A percentile compares a stretch with the other conserved stretches of the same genome.
These are phyloP conservation scores for Eutrema japonicum DNA, from an alignment of 345 rosid species.

Conservation along the genomic window DNA sequence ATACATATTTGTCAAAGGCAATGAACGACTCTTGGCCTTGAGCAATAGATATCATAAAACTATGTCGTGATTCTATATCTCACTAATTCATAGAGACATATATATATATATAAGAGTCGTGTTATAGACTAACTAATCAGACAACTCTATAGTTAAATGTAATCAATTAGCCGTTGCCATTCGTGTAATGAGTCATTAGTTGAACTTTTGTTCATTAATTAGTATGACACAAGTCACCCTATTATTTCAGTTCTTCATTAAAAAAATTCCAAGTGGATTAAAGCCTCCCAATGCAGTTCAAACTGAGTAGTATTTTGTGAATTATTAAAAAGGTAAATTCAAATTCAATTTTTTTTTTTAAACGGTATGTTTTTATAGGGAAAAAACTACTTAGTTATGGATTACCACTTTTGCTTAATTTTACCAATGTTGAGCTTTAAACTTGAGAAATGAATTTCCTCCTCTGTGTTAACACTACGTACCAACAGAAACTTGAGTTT, in stretches of 20 bases:
- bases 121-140: conserved; percentile 14
- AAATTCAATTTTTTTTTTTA: no score
- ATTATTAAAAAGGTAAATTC: no score
- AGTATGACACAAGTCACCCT: neutral
- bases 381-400: no score
- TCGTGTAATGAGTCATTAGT: conserved; percentile 26
- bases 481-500: no score
- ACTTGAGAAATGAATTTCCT: no score
- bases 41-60: conserved; percentile 11
- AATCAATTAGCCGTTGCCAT: conserved; percentile 5
- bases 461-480: no score
- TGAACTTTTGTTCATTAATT: conserved; percentile 10
- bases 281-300: no score
- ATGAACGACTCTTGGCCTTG: conserved; percentile 21
- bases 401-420: no score
- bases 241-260: neutral
- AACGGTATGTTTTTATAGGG: no score
- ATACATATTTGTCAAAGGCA: conserved; percentile 25
- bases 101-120: conserved; percentile 10
- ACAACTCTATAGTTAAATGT: neutral
- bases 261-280: no score
- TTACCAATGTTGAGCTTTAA: no score
- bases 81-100: conserved; percentile 13
- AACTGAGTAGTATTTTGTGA: no score
- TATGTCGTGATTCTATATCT: conserved; percentile 16